Evolutionary conservation across 2,329 filamentous ascomycete genomes (phyloP), one percentile per base, ranked within the genome.

Genomic region (Sclerotinia sclerotiorum): DNA sequence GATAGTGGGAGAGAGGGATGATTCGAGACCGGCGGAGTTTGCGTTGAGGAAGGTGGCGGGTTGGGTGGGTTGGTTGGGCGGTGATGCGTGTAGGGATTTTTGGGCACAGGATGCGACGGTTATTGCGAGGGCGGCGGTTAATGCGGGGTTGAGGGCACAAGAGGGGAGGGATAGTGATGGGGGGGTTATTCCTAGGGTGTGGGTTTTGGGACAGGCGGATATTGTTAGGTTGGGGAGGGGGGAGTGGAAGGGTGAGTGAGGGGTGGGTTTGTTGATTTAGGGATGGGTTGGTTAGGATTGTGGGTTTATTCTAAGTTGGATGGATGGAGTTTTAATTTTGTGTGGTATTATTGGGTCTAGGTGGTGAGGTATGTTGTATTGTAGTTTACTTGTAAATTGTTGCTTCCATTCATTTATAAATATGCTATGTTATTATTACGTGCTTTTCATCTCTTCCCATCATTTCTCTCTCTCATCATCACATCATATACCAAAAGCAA

Each of bases 1-100:
- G 70, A 91, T 97, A 73, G 78, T 93, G 2, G 94, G 94, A 3
- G 78, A 85, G 21, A 84, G 94, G 68, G 84, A 90, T 74, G 83
- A 88, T 69, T 82, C 82, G 64, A 84, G 90, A 64, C 77, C 83
- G 0, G 79, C 82, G 8, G 92, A 93, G 76, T 82, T 83, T 29
- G 75, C 87, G 6, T 6, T 89, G 0, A 82, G 86, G 72, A 81
- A 80, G 55, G 32, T 91, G 51, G 85, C 90, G 0, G 82, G 80
- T 3, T 81, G 81, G 19, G 69, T 90, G 65, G 87, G 88, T 3
- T 80, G 78, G 69, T 39, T 39, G 39, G 44, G 93, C 2, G 82
- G 82, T 69, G 82, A 82, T 68, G 83, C 82, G 0, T 73, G 89
- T 75, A 88, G 84, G 77, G 84, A 90, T 74, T 80, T 79, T 24